Percentiles rank a stretch among this genome's conserved stretches.
These are phyloP conservation scores for Neonectria coccinea DNA, from an alignment of 2,329 filamentous ascomycete genomes.

Conservation along the genomic window DNA sequence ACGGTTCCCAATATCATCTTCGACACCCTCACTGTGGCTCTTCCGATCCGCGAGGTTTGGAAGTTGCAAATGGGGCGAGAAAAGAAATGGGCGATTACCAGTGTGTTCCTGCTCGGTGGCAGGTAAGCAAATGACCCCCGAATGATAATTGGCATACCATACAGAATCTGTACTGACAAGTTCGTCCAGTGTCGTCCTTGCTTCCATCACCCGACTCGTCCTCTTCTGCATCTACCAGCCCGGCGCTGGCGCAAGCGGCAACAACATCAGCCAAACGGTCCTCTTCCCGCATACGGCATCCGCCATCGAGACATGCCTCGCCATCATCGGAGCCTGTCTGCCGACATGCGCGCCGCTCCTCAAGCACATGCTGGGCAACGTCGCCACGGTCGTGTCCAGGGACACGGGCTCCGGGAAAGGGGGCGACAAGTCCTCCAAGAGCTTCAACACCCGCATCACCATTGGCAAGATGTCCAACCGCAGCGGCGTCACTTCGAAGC, in stretches of 20 bases:
- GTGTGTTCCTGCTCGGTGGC: constrained; percentile 23
- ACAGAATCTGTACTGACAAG: neutral
- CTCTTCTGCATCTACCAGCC: constrained; percentile 21
- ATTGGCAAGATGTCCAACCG: constrained; percentile 12
- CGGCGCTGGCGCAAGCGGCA: constrained; percentile 1
- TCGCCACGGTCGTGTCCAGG: neutral
- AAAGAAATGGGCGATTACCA: constrained; percentile 24
- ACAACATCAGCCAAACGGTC: constrained; percentile 22
- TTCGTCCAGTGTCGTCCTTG: constrained; percentile 22
- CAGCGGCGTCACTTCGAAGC: neutral
- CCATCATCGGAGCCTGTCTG: constrained; percentile 23
- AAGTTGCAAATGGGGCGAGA: constrained; percentile 22
- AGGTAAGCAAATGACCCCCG: neutral
- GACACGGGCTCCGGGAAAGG: neutral
- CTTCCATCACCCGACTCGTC: constrained; percentile 15
- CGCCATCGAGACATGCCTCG: constrained; percentile 37
- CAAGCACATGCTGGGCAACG: constrained; percentile 30
- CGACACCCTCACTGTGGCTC: constrained; percentile 9
- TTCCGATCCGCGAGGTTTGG: constrained; percentile 23
- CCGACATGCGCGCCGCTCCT: constrained; percentile 22
- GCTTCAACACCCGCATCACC: constrained; percentile 7
- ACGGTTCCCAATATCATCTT: constrained; percentile 26
- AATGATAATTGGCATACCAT: neutral
- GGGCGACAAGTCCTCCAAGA: neutral
- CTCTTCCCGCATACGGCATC: constrained; percentile 26